Evolutionary conservation across 805 yeast species (phyloP), one percentile per base, ranked within the genome.

Genomic region (Starmera quercuum): DNA sequence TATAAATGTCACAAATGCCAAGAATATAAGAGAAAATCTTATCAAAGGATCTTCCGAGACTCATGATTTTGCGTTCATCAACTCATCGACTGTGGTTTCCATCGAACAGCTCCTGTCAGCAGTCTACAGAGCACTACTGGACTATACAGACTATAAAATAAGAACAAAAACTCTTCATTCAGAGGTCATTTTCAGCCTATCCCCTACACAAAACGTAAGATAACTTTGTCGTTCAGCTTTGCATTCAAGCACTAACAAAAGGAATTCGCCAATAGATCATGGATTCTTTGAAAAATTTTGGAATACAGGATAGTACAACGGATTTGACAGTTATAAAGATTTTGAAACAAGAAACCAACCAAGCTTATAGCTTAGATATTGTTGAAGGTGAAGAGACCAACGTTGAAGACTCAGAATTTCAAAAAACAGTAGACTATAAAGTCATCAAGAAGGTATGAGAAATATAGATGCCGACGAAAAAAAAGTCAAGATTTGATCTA

Each of bases 241-340:
- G 1, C 50, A 64, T 13, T 61, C 7, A 7, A n/a, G 24, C 22
- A 30, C 27, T 24, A 27, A 35, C 30, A 20, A n/a, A 5, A 22
- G n/a, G n/a, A n/a, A 16, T 23, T 14, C 13, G 12, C 15, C 3
- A 26, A 14, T 24, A 41, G 46, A 78, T 80, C 26, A 68, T 73
- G 62, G 92, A 84, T 38, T 79, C 86, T 1, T 62, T 84, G 41
- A 73, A 68, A 41, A 65, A 71, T 45, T 82, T 83, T 57, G 95
- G 95, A 9, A 65, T 84, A 13, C 72, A 75, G 33, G 70, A 67
- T 21, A 58, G 61, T 4, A 56, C 74, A 3, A 49, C 48, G 1
- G 60, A 63, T 18, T 36, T 83, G 6, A 49, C 81, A 4, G 74
- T 69, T 9, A 49, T 82, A n/a, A 73, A 73, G 40, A 63, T 80